Evolutionary conservation across 345 rosid genomes (phyloP), one percentile per base, ranked within the genome.

Genomic region (Streptanthus diversifolius): DNA sequence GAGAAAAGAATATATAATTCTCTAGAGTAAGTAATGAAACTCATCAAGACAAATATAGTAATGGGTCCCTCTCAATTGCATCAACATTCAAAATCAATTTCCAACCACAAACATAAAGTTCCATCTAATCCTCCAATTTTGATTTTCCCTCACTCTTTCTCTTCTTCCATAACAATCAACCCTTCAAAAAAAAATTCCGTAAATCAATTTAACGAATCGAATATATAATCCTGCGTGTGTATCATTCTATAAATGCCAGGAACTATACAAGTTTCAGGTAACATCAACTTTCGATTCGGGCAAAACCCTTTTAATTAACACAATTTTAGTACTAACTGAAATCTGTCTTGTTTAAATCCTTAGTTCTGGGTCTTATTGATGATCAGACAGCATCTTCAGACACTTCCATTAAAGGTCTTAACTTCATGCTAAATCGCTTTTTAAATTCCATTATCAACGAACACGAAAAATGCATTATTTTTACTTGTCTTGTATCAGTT

Each of bases 261-360:
- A 78, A 82, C 86, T 77, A 89, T 91, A 79, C 85, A 84, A 76
- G 91, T 93, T 74, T 86, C 95, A 86, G 97, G 97, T 91, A 81
- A 49, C 57, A 25, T 35, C 67, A 62, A 55, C 58, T 58, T 74
- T 83, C 63, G 15, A 63, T 68, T 40, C 63, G 41, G 27, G 24
- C 72, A 70, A 57, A 22, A 3, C 60, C 33, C 22, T 17, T 35
- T 33, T 13, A 48, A 4, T 24, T 24, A 51, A 12, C 54, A 15
- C 14, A 2, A 0, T 41, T 58, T 18, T 21, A 47, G 13, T 35
- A 65, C 53, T 35, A 69, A 52, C 8, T 71, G 25, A 45, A 2
- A 49, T 19, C 29, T 63, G 24, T 55, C 58, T 73, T 60, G 47
- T 65, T 36, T 33, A 43, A 66, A 30, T 69, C 33, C 80, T 24